phyloP scores from a whole-genome alignment of 306 rosid species.

The Rosa multiflora region DNA sequence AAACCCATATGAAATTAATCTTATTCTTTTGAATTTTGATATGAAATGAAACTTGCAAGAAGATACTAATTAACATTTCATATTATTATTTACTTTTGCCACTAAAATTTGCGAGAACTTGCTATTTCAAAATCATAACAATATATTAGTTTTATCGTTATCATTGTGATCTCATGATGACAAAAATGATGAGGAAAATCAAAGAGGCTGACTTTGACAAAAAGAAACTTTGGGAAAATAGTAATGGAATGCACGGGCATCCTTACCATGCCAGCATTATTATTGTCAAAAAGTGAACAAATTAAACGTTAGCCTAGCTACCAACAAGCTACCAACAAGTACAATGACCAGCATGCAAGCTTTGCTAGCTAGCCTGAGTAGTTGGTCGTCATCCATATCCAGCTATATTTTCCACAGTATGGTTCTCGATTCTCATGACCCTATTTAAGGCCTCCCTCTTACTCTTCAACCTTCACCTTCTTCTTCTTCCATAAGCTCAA shows the following conservation, averaged over 20 bases:
- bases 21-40: not conserved
- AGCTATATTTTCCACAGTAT: not conserved
- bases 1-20: not conserved
- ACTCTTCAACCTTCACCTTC: slow-evolving; percentile 18
- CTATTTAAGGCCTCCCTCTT: slow-evolving; percentile 51
- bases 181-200: not conserved
- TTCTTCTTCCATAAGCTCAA: not conserved
- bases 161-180: not conserved
- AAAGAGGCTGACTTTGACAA: not conserved
- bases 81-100: not conserved
- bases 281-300: slow-evolving; percentile 38
- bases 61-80: not conserved
- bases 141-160: not conserved
- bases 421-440: slow-evolving; percentile 37
- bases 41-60: not conserved
- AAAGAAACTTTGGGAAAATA: not conserved
- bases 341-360: slow-evolving; percentile 32
- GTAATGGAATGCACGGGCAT: slow-evolving; percentile 52
- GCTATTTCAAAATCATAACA: not conserved
- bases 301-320: slow-evolving; percentile 5
- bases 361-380: slow-evolving; percentile 40
- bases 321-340: slow-evolving; percentile 20
- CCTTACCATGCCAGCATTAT: slow-evolving; percentile 11
- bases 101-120: not conserved
- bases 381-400: slow-evolving; percentile 42